Evolutionary conservation across 805 yeast species (phyloP).

Genomic region (Kurtzmaniella fragi): DNA sequence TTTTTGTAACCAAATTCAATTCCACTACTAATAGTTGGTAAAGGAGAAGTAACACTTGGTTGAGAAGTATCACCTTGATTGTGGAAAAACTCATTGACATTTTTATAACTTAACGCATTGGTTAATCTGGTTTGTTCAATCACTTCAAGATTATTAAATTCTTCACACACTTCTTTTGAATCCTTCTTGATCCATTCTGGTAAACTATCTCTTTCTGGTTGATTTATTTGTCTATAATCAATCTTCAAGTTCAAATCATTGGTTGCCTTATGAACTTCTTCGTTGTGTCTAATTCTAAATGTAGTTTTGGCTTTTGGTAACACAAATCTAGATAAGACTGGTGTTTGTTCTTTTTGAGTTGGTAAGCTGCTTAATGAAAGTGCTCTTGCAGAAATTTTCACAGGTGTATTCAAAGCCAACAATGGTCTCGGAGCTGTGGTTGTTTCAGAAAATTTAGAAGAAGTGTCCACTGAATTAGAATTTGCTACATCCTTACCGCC

Average conservation of each 20-base stretch:
- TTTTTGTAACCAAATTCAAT: slow-evolving; percentile 78
- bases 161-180: slow-evolving; percentile 15
- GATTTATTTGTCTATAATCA: slow-evolving; percentile 8
- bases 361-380: neutral
- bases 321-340: slow-evolving; percentile 47
- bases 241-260: slow-evolving; percentile 8
- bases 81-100: neutral
- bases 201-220: slow-evolving; percentile 19
- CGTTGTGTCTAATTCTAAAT: slow-evolving; percentile 47
- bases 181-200: slow-evolving; percentile 50
- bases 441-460: neutral
- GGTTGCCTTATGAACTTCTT: slow-evolving; percentile 34
- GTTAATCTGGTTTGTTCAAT: slow-evolving; percentile 66
- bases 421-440: too few species aligned
- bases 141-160: slow-evolving; percentile 63
- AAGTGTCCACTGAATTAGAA: neutral
- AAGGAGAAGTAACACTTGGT: slow-evolving; percentile 4
- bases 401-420: neutral
- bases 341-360: slow-evolving; percentile 15
- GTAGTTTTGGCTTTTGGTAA: slow-evolving; percentile 39
- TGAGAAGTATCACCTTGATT: neutral
- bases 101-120: slow-evolving; percentile 16
- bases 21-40: slow-evolving; percentile 61
- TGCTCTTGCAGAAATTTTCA: neutral
- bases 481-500: neutral